Conservation (phyloP, 164 flowering plant species). For the Umbilicus rupestris region DNA sequence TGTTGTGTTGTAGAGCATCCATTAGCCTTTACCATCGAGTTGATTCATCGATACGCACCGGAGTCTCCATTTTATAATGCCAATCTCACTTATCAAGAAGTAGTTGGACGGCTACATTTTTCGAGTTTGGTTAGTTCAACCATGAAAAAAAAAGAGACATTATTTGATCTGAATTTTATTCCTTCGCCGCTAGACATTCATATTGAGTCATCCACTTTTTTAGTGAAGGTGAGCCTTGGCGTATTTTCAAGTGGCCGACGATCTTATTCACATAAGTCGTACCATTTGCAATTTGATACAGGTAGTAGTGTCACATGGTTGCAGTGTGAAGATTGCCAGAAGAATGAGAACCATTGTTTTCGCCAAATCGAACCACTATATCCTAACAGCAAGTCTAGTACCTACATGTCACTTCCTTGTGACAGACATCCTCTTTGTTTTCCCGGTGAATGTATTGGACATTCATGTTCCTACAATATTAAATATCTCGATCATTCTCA, state of each 20-base stretch:
- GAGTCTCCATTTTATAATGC: neutral
- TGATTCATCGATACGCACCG: neutral
- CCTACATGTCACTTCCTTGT: neutral
- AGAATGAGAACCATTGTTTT: neutral
- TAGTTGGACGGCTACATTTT: neutral
- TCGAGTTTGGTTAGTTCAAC: neutral
- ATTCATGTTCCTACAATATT: no score
- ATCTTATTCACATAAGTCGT: neutral
- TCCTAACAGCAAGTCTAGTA: neutral
- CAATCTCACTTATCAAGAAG: neutral
- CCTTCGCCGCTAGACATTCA: neutral
- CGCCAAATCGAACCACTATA: neutral
- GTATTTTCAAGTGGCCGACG: neutral
- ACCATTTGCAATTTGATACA: neutral
- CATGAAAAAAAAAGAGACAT: neutral
- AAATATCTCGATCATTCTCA: no score
- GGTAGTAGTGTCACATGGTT: neutral
- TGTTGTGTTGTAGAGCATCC: neutral
- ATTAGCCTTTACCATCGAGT: neutral
- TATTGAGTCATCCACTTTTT: neutral
- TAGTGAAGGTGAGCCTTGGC: neutral
- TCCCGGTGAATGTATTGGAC: neutral
- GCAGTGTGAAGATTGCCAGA: slow-evolving; percentile 2
- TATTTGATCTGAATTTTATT: neutral
- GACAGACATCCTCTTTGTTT: neutral